Evolutionary conservation across 2,329 filamentous ascomycete genomes (phyloP).

Genomic region (Leptographium radiaticola): DNA sequence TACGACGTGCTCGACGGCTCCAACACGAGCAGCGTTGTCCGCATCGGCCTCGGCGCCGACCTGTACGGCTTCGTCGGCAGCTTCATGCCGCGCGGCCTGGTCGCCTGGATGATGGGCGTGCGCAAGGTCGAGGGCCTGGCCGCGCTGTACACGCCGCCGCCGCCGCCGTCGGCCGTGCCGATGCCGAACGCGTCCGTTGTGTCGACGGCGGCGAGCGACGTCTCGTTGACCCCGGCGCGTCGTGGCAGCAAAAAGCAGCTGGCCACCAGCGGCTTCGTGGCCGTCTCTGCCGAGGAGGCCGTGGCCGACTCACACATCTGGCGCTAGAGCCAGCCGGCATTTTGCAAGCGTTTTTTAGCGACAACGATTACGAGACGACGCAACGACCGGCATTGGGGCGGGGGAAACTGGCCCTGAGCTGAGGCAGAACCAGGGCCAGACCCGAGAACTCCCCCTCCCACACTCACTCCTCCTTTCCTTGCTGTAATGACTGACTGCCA

Average conservation of each 20-base stretch:
- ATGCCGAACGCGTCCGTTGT: neutral
- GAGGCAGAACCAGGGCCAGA: no score
- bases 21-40: slow-evolving; percentile 48
- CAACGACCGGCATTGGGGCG: neutral
- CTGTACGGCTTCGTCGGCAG: slow-evolving; percentile 77
- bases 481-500: neutral
- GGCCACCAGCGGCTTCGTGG: slow-evolving; percentile 32
- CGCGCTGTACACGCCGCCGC: slow-evolving; percentile 35
- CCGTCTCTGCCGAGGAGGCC: slow-evolving; percentile 29
- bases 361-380: slow-evolving; percentile 2
- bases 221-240: slow-evolving; percentile 3
- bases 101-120: slow-evolving; percentile 91
- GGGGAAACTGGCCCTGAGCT: no score
- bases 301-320: slow-evolving; percentile 29
- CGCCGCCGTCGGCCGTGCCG: slow-evolving; percentile 16
- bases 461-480: neutral
- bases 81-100: slow-evolving; percentile 62
- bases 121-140: slow-evolving; percentile 45
- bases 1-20: slow-evolving; percentile 74
- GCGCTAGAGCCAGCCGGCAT: slow-evolving; percentile 18
- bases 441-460: no score
- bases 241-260: slow-evolving; percentile 5
- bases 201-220: slow-evolving; percentile 1
- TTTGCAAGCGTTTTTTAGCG: no score
- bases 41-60: slow-evolving; percentile 72